Evolutionary conservation across 352 stramenopile species (phyloP).

Genomic region (Phytophthora pistaciae): DNA sequence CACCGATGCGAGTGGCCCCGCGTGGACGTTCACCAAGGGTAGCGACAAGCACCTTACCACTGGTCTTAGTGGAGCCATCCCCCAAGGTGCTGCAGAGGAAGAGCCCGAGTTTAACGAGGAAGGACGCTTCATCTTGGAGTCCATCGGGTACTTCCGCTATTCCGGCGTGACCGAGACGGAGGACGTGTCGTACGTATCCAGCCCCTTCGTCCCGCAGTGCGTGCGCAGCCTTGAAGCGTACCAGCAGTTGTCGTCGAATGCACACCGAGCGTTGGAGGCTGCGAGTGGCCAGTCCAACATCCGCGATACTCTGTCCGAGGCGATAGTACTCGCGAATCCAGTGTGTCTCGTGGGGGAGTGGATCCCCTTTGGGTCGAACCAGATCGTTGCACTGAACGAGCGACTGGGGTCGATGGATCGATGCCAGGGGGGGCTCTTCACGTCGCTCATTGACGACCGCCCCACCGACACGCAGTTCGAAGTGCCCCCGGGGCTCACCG

Average conservation of each 20-base stretch:
- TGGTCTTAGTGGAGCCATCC: constrained; percentile 7
- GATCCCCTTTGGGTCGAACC: constrained; percentile 97
- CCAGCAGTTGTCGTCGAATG: constrained; percentile 88
- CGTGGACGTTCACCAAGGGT: constrained; percentile 45
- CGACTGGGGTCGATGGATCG: constrained; percentile 96
- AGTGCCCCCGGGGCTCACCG: constrained; percentile 90
- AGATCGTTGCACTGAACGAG: constrained; percentile 96
- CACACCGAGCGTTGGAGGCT: constrained; percentile 89
- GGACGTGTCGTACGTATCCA: constrained; percentile 96
- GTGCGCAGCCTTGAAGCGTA: constrained; percentile 89
- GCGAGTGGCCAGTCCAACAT: constrained; percentile 89
- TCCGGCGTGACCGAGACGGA: constrained; percentile 96
- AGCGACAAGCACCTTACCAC: constrained; percentile 49
- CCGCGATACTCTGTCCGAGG: constrained; percentile 92
- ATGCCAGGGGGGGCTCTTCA: constrained; percentile 95
- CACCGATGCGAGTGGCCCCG: constrained; percentile 27
- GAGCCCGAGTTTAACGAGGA: constrained; percentile 38
- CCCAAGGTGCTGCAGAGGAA: constrained; percentile 22
- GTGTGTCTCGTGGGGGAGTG: constrained; percentile 96
- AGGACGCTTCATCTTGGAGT: constrained; percentile 78
- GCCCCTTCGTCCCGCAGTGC: constrained; percentile 95
- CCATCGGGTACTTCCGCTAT: constrained; percentile 90
- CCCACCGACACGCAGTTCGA: constrained; percentile 85
- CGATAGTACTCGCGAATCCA: constrained; percentile 95
- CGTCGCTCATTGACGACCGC: constrained; percentile 88